These are phyloP conservation scores for Colletotrichum spaethianum DNA, from an alignment of 2,329 filamentous ascomycete species.

Conservation along the genomic window DNA sequence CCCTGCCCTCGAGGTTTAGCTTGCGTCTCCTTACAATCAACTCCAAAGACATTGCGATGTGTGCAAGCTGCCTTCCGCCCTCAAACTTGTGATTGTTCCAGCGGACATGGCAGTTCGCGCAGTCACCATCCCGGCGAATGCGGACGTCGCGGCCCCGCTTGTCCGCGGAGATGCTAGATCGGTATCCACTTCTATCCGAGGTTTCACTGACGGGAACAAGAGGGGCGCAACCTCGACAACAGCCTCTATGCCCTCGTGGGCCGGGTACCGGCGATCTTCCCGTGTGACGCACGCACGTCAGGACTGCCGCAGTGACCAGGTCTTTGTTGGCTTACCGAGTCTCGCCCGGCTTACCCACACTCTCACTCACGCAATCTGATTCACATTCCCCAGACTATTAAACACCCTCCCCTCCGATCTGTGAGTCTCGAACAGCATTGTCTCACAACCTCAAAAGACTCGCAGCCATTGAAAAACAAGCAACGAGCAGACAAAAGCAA, in stretches of 20 bases:
- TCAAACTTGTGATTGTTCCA: too few species aligned
- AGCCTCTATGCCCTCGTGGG: not conserved
- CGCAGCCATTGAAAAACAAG: not conserved
- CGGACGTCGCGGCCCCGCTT: not conserved
- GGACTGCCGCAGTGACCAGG: not conserved
- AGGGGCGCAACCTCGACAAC: not conserved
- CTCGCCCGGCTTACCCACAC: not conserved
- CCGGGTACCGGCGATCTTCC: constrained; percentile 7
- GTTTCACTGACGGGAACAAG: not conserved
- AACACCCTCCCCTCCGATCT: not conserved
- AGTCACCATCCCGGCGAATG: not conserved
- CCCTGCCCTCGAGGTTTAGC: too few species aligned
- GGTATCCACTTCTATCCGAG: not conserved
- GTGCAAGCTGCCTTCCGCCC: too few species aligned
- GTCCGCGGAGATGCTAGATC: not conserved
- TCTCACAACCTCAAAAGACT: constrained; percentile 3
- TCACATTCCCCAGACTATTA: not conserved
- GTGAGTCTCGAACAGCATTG: constrained; percentile 16
- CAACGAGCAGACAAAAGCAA: not conserved
- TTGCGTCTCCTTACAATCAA: not conserved
- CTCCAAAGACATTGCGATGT: too few species aligned
- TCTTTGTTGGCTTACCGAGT: not conserved
- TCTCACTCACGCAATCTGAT: not conserved
- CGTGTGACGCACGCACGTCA: constrained; percentile 10
- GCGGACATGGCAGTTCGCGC: not conserved